Percentiles rank a stretch among this genome's conserved stretches.
Conservation (phyloP, 139 green algal genomes). For the Coelastrella sp. region DNA sequence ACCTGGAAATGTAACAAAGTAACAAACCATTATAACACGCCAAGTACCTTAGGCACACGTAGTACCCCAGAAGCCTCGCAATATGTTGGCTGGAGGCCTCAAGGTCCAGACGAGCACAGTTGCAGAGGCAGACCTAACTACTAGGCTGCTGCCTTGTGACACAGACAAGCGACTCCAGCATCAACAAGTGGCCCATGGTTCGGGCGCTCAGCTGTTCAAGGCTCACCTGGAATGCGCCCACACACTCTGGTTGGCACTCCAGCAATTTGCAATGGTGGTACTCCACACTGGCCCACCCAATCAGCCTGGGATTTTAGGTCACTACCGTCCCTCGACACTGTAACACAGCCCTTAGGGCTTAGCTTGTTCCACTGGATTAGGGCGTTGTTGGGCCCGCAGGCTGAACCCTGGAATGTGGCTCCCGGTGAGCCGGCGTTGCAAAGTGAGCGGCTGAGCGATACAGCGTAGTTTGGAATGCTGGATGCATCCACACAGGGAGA, state of each 20-base stretch:
- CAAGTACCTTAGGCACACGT: too few species aligned
- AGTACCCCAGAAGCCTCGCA: too few species aligned
- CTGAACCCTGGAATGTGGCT: slow-evolving; percentile 1
- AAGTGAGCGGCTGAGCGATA: background rate
- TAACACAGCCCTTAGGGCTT: background rate
- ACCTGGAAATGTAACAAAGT: too few species aligned
- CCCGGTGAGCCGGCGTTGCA: background rate
- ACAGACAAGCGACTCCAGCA: background rate
- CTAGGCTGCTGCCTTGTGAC: background rate
- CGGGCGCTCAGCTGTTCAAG: background rate
- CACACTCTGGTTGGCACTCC: slow-evolving; percentile 18
- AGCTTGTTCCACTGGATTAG: slow-evolving; percentile 27
- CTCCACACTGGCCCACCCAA: slow-evolving; percentile 40
- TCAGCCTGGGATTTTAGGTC: background rate
- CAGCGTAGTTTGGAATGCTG: background rate
- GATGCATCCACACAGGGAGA: slow-evolving; percentile 20
- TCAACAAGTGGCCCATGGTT: background rate
- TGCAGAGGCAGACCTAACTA: too few species aligned
- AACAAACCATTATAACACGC: too few species aligned
- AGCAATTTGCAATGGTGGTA: slow-evolving; percentile 21
- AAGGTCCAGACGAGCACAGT: too few species aligned
- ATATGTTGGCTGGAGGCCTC: too few species aligned
- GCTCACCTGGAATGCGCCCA: background rate
- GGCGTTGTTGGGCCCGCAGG: slow-evolving; percentile 22
- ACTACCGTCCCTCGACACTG: background rate